These are phyloP conservation scores for Leishmania braziliensis DNA, from an alignment of 208 protist genomes.

Conservation along the genomic window DNA sequence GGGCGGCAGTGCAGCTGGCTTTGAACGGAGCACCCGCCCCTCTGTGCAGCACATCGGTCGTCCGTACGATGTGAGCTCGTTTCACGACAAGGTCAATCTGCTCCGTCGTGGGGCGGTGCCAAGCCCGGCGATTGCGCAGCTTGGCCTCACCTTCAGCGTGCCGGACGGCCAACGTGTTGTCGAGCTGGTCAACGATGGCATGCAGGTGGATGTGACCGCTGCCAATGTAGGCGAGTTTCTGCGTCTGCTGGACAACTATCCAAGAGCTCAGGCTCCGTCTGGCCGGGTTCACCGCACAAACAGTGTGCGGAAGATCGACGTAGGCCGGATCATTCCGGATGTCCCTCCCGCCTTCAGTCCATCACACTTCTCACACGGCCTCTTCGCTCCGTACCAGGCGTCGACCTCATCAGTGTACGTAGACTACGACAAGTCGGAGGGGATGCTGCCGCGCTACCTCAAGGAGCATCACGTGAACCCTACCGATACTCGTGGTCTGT, in stretches of 20 bases:
- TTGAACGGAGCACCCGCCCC: slow-evolving; percentile 12
- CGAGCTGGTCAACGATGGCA: slow-evolving; percentile 72
- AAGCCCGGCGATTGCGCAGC: slow-evolving; percentile 43
- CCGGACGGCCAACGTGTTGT: slow-evolving; percentile 64
- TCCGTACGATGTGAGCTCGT: slow-evolving; percentile 34
- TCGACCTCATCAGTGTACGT: slow-evolving; percentile 62
- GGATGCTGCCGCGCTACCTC: slow-evolving; percentile 63
- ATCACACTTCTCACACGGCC: slow-evolving; percentile 73
- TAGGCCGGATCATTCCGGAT: slow-evolving; percentile 29
- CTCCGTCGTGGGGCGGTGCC: slow-evolving; percentile 45
- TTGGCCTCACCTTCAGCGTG: slow-evolving; percentile 75
- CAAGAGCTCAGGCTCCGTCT: slow-evolving; percentile 11
- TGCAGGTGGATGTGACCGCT: slow-evolving; percentile 66
- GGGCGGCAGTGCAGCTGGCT: neutral
- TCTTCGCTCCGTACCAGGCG: slow-evolving; percentile 72
- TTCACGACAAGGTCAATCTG: slow-evolving; percentile 49
- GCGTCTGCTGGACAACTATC: slow-evolving; percentile 50
- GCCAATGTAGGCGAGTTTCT: slow-evolving; percentile 76
- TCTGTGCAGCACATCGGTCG: slow-evolving; percentile 29
- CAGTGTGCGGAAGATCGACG: slow-evolving; percentile 66
- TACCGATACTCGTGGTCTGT: slow-evolving; percentile 24
- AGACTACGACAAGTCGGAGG: slow-evolving; percentile 69
- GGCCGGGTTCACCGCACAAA: slow-evolving; percentile 61
- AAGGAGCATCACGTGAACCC: slow-evolving; percentile 30
- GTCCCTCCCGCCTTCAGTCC: slow-evolving; percentile 74